A percentile compares a stretch with the other conserved stretches of the same genome.
phyloP scores from a whole-genome alignment of 805 yeast genomes.

The Saccharomycopsis malanga region DNA sequence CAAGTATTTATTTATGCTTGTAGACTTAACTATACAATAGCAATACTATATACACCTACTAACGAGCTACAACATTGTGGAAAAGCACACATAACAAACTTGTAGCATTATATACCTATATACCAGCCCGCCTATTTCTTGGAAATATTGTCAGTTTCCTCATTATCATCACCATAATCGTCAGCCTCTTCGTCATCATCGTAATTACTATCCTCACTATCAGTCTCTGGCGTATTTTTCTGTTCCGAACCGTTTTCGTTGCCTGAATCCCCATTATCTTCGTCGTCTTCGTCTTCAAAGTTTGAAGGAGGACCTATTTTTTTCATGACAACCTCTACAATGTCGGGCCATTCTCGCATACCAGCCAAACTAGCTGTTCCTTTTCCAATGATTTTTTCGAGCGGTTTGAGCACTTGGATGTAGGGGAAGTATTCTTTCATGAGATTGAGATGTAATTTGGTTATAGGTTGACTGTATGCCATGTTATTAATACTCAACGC shows the following conservation, averaged over 20 bases:
- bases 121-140: too few relatives aligned
- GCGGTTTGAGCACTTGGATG: slow-evolving; percentile 68
- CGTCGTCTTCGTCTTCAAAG: slow-evolving; percentile 31
- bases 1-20: too few relatives aligned
- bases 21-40: too few relatives aligned
- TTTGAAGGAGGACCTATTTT: slow-evolving; percentile 30
- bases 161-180: slow-evolving; percentile 3
- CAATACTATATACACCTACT: too few relatives aligned
- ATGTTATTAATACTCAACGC: slow-evolving; percentile 85
- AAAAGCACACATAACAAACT: too few relatives aligned
- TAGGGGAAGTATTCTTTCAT: slow-evolving; percentile 68
- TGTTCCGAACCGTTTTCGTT: slow-evolving; percentile 35
- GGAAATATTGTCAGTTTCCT: background rate
- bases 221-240: slow-evolving; percentile 27
- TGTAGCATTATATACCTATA: too few relatives aligned
- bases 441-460: slow-evolving; percentile 59
- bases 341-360: slow-evolving; percentile 82
- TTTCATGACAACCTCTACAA: slow-evolving; percentile 52
- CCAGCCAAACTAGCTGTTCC: slow-evolving; percentile 92
- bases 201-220: slow-evolving; percentile 23
- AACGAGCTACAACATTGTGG: too few relatives aligned
- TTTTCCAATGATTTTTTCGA: slow-evolving; percentile 69
- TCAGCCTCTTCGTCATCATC: slow-evolving; percentile 27
- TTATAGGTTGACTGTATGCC: slow-evolving; percentile 72
- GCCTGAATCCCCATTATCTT: slow-evolving; percentile 33